Evolutionary conservation across 2,329 filamentous ascomycete genomes (phyloP).

Genomic region (Fusarium haematococcum): DNA sequence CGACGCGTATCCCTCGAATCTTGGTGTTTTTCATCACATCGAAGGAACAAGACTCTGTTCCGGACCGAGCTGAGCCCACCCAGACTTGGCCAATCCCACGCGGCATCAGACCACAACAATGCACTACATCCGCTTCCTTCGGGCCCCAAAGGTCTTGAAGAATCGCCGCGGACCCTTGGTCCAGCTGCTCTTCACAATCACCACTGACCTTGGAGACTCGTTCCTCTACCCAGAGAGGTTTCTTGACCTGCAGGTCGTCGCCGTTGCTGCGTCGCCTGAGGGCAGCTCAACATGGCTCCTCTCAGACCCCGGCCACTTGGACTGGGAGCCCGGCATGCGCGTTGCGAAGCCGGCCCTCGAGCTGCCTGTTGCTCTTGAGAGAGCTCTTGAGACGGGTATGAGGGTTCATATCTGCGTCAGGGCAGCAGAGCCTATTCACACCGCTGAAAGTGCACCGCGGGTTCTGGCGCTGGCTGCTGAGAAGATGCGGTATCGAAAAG

Average conservation of each 20-base stretch:
- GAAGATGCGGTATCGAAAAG: slow-evolving; percentile 32
- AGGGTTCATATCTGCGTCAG: slow-evolving; percentile 47
- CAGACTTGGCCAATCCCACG: not conserved
- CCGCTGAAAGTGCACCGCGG: slow-evolving; percentile 42
- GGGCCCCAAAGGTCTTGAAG: slow-evolving; percentile 56
- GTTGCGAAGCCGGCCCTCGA: slow-evolving; percentile 52
- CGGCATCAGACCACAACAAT: slow-evolving; percentile 49
- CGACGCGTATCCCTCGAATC: not conserved
- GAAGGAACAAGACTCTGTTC: not conserved
- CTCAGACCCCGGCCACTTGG: slow-evolving; percentile 43
- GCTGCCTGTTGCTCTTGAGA: slow-evolving; percentile 44
- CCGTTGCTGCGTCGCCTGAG: slow-evolving; percentile 39
- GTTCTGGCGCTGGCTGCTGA: slow-evolving; percentile 42
- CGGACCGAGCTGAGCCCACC: not conserved
- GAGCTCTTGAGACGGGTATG: slow-evolving; percentile 39
- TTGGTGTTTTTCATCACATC: not conserved
- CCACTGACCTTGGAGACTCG: slow-evolving; percentile 68
- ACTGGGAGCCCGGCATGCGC: slow-evolving; percentile 53
- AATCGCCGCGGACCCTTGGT: slow-evolving; percentile 45
- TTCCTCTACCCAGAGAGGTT: slow-evolving; percentile 61
- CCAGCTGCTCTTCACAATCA: slow-evolving; percentile 64
- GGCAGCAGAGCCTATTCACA: slow-evolving; percentile 37
- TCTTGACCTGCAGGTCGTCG: slow-evolving; percentile 56
- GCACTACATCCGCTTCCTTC: slow-evolving; percentile 69
- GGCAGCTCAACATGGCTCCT: slow-evolving; percentile 41